These are phyloP conservation scores for Waitea zeae DNA, from an alignment of 1,284 basidiomycete genomes.

Conservation along the genomic window DNA sequence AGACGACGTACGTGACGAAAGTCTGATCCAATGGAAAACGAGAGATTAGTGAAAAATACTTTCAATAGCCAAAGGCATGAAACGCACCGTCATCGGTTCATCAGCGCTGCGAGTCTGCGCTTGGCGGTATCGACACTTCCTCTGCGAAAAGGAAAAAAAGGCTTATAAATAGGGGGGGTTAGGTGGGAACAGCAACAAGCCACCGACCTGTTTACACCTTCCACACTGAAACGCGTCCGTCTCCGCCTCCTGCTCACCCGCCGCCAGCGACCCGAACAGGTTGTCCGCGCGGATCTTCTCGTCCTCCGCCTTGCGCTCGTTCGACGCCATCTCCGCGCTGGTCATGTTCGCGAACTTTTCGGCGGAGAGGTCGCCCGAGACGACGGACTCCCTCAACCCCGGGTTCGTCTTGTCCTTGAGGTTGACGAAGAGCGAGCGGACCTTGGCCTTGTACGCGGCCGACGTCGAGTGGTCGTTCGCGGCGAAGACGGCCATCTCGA, in stretches of 20 bases:
- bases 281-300: conserved; percentile 78
- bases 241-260: conserved; percentile 82
- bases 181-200: background rate
- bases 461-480: conserved; percentile 27
- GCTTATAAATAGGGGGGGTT: background rate
- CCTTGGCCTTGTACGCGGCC: conserved; percentile 59
- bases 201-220: conserved; percentile 68
- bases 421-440: conserved; percentile 83
- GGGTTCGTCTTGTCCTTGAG: conserved; percentile 95
- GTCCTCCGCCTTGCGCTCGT: conserved; percentile 74
- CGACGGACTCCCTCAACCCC: conserved; percentile 66
- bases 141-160: conserved; percentile 19
- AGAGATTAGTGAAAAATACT: too few species aligned
- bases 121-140: conserved; percentile 86
- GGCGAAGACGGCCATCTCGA: conserved; percentile 40
- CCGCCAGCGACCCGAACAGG: conserved; percentile 82
- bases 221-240: conserved; percentile 97
- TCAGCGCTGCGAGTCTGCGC: conserved; percentile 91
- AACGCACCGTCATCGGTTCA: conserved; percentile 87
- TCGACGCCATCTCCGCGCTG: conserved; percentile 89
- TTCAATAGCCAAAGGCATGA: too few species aligned
- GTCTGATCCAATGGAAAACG: too few species aligned
- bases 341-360: conserved; percentile 68
- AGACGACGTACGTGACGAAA: conserved; percentile 19
- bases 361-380: conserved; percentile 61